Evolutionary conservation across 2,329 filamentous ascomycete species (phyloP), one percentile per base, ranked within the genome.

Genomic region (Trichophyton simii): DNA sequence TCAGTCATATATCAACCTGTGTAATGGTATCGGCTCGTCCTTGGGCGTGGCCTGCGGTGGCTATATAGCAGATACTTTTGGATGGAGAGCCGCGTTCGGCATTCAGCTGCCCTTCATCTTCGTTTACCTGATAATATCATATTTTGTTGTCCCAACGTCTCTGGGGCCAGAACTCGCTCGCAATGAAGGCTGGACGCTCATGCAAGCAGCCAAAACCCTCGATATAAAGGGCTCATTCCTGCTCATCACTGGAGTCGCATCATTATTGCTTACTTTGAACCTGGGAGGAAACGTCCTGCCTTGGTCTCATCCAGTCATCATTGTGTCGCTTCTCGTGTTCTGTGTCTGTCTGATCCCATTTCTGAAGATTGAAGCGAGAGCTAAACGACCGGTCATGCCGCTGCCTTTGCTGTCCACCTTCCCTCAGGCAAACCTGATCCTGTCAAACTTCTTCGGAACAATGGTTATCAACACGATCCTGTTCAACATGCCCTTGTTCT

Each of bases 401-500:
- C 69, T 81, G 11, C 70, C 72, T 18, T 74, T 81, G 57, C 70
- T 82, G 31, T 75, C 73, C 28, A 75, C 73, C 58, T 68, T 73
- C 34, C 79, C 79, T 2, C 41, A 31, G 15, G 41, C 58, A 2
- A 59, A 59, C 22, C 44, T 48, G 58, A 46, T 59, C n/a, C 25
- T 48, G n/a, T 50, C 41, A 11, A 46, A 59, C 82, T 81, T 81
- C 67, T 79, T 81, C 63, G 76, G 76, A 0, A 70, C 74, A 4
- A 71, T 81, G 15, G 76, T 78, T 1, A 72, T 79, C 63, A 79
- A 81, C 63, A 79, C 78, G 2, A 82, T 87, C 65, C 75, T 88
- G 15, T 88, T 89, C 73, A 86, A 86, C 67, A 83, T 83, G 4
- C 88, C 88, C 0, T 77, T 91, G 6, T 91, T 86, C 76, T 91